These are phyloP conservation scores for Picea abies DNA, from an alignment of 83 land plant genomes.

Conservation along the genomic window DNA sequence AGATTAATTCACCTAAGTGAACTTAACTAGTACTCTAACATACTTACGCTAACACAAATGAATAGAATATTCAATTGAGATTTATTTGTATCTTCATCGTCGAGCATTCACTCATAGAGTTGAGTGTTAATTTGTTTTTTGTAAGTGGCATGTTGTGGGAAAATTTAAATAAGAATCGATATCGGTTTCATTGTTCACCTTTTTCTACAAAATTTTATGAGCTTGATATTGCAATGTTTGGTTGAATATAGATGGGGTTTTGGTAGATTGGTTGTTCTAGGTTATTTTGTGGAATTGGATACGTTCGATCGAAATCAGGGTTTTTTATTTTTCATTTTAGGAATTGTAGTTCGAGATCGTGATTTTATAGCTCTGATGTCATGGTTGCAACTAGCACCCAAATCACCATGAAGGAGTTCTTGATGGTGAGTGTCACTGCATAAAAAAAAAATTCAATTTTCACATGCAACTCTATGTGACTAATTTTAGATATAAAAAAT, in stretches of 20 bases:
- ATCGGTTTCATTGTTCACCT: too few relatives aligned
- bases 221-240: neutral
- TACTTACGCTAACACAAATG: too few relatives aligned
- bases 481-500: too few relatives aligned
- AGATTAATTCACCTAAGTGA: too few relatives aligned
- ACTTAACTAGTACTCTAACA: too few relatives aligned
- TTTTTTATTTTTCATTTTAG: neutral
- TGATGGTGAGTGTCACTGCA: conserved; percentile 45
- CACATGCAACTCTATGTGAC: too few relatives aligned
- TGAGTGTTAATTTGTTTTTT: too few relatives aligned
- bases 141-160: too few relatives aligned
- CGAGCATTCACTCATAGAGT: too few relatives aligned
- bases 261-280: neutral
- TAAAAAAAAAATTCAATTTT: neutral
- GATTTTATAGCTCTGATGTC: conserved; percentile 15
- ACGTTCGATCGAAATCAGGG: neutral
- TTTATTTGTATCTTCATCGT: too few relatives aligned
- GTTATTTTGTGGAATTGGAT: neutral
- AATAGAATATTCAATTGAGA: too few relatives aligned
- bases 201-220: neutral
- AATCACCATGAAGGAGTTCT: conserved; percentile 74
- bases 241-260: neutral
- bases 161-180: too few relatives aligned
- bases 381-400: conserved; percentile 90
- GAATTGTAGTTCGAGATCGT: neutral